These are phyloP conservation scores for Magnolia officinalis DNA, from an alignment of 164 flowering plant species.

Conservation along the genomic window DNA sequence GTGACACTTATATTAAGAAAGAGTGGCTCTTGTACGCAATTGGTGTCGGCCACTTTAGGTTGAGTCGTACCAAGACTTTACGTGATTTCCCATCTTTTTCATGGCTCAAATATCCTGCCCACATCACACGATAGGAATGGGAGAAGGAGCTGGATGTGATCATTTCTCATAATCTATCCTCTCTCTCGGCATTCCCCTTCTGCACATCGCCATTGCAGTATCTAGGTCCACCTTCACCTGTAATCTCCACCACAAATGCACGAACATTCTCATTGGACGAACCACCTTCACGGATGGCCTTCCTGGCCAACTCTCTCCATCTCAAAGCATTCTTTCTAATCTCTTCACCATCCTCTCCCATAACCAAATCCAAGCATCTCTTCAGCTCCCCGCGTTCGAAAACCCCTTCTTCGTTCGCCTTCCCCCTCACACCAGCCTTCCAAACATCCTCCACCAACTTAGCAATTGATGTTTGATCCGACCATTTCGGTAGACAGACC, in stretches of 20 bases:
- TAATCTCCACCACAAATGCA: constrained; percentile 21
- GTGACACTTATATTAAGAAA: too few species aligned
- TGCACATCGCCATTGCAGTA: not conserved
- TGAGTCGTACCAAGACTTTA: too few species aligned
- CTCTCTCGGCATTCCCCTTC: not conserved
- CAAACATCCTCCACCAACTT: constrained; percentile 58
- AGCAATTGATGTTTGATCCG: constrained; percentile 57
- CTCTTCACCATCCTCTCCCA: constrained; percentile 38
- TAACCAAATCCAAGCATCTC: constrained; percentile 50
- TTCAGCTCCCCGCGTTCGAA: constrained; percentile 41
- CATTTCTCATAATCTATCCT: not conserved
- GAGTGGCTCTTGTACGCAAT: too few species aligned
- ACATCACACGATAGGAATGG: too few species aligned
- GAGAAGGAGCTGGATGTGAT: too few species aligned
- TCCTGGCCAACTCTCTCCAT: constrained; percentile 38
- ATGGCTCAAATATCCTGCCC: too few species aligned
- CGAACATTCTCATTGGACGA: constrained; percentile 32
- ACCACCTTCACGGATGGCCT: constrained; percentile 41
- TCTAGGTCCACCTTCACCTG: not conserved
- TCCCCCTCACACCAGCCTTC: constrained; percentile 44
- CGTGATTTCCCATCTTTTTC: too few species aligned
- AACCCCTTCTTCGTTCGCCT: constrained; percentile 23
- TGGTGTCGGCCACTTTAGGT: too few species aligned
- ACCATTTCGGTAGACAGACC: constrained; percentile 47
- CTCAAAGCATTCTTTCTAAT: constrained; percentile 31